Evolutionary conservation across 2,329 filamentous ascomycete species (phyloP).

Genomic region (Endoconidiophora polonica): DNA sequence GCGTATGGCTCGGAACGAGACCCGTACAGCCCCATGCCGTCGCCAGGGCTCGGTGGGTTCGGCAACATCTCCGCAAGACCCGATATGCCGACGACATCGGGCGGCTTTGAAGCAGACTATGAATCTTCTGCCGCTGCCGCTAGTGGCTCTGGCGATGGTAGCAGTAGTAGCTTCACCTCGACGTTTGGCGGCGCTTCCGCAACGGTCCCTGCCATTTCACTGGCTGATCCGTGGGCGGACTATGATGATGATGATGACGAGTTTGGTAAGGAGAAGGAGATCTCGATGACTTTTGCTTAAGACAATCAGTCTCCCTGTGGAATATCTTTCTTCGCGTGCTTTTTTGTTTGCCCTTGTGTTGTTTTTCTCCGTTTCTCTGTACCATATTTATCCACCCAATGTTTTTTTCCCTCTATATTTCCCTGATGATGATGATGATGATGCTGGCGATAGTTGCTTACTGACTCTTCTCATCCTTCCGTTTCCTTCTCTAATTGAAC

Average conservation of each 20-base stretch:
- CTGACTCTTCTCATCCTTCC: not conserved
- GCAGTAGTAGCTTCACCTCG: not conserved
- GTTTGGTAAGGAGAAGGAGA: constrained; percentile 57
- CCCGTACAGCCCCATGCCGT: not conserved
- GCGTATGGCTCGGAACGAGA: not conserved
- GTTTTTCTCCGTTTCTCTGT: too few species aligned
- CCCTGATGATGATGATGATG: too few species aligned
- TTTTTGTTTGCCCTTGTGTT: too few species aligned
- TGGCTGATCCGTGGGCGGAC: constrained; percentile 53
- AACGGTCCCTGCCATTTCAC: constrained; percentile 33
- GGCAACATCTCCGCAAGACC: not conserved
- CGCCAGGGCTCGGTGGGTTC: not conserved
- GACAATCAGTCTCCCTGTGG: not conserved
- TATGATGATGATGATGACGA: constrained; percentile 36
- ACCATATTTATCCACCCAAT: too few species aligned
- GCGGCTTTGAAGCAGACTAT: not conserved
- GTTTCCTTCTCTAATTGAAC: not conserved
- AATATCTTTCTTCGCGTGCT: too few species aligned
- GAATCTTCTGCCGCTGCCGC: not conserved
- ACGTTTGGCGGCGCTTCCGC: constrained; percentile 19
- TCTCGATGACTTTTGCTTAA: constrained; percentile 67
- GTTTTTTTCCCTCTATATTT: too few species aligned
- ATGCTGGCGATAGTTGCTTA: too few species aligned
- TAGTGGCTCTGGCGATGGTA: not conserved
- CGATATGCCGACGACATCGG: not conserved